Conservation (phyloP, 2,329 filamentous ascomycete genomes). For the Blastomyces gilchristii region DNA sequence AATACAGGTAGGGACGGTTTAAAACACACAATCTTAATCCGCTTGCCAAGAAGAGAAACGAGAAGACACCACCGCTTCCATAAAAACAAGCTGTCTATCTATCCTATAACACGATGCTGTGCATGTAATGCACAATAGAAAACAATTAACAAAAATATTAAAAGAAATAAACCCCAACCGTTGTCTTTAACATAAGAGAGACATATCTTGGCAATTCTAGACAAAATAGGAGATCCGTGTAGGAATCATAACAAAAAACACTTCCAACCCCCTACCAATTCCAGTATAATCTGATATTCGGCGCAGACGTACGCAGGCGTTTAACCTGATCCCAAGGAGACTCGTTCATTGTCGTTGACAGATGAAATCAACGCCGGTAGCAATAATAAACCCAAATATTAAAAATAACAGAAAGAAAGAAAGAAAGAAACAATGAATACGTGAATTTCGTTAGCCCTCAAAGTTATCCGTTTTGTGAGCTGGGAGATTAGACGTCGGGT, state of each 20-base stretch:
- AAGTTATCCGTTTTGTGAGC: background rate
- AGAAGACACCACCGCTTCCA: background rate
- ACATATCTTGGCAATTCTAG: background rate
- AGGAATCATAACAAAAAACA: background rate
- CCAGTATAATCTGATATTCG: background rate
- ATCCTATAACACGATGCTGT: background rate
- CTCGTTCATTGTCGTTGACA: background rate
- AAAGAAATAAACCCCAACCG: background rate
- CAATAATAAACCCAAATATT: background rate
- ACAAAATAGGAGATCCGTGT: background rate
- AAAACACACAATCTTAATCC: background rate
- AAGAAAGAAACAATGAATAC: background rate
- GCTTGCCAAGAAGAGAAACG: background rate
- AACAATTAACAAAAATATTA: background rate
- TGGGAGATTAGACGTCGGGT: background rate
- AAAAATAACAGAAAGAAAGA: background rate
- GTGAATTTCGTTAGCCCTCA: background rate
- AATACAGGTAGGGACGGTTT: constrained; percentile 3
- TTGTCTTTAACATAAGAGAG: background rate
- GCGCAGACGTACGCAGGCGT: background rate
- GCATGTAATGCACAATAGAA: background rate
- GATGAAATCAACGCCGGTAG: background rate
- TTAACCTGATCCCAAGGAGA: background rate
- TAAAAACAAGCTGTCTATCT: background rate
- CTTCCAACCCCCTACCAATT: background rate